Evolutionary conservation across 768 basidiomycete genomes (phyloP).

Genomic region (Amanita exitialis): DNA sequence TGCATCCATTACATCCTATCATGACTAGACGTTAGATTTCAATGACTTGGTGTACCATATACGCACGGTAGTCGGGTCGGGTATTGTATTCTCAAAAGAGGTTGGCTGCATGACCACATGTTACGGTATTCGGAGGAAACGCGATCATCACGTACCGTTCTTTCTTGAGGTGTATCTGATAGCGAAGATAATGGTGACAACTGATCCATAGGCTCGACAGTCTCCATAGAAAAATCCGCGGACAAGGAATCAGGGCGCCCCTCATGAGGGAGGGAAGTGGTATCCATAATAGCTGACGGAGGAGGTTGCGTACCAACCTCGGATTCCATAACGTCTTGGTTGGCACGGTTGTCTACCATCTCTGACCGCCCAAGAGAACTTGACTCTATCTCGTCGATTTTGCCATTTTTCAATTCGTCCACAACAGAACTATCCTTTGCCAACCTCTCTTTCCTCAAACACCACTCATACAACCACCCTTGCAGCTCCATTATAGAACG

Average conservation of each 20-base stretch:
- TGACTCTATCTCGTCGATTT: background rate
- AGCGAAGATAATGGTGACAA: background rate
- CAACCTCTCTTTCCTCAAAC: slow-evolving; percentile 22
- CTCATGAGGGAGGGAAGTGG: background rate
- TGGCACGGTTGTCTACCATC: background rate
- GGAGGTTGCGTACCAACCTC: background rate
- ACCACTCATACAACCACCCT: slow-evolving; percentile 30
- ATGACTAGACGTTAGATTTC: background rate
- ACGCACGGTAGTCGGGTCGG: background rate
- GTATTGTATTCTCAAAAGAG: background rate
- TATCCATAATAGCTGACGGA: background rate
- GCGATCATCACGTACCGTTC: background rate
- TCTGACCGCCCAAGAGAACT: background rate
- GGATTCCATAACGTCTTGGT: background rate
- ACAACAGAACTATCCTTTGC: background rate
- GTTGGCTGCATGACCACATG: background rate
- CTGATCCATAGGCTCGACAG: background rate
- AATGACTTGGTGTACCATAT: background rate
- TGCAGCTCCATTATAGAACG: slow-evolving; percentile 26
- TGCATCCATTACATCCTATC: background rate
- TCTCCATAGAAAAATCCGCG: background rate
- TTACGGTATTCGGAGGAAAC: background rate
- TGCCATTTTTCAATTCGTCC: background rate
- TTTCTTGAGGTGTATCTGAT: background rate
- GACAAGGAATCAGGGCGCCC: background rate